Conservation (phyloP, 2,329 filamentous ascomycete genomes). For the Neonectria sp. region DNA sequence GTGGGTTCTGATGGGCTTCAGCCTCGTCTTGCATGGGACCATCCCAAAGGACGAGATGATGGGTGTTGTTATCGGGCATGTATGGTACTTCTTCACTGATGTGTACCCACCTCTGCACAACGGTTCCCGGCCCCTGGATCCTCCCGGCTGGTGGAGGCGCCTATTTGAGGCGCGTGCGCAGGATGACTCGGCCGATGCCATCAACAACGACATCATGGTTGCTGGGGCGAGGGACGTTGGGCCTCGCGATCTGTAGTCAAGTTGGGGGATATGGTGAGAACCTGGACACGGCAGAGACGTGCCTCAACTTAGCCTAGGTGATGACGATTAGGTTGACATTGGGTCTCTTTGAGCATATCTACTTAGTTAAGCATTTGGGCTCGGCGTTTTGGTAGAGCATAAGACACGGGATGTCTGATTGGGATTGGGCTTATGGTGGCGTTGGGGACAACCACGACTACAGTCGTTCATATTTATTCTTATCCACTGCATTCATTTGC, state of each 20-base stretch:
- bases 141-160: slow-evolving; percentile 90
- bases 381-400: slow-evolving; percentile 36
- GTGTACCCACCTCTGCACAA: slow-evolving; percentile 94
- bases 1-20: slow-evolving; percentile 96
- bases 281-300: background rate
- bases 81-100: slow-evolving; percentile 99
- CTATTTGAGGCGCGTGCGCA: slow-evolving; percentile 78
- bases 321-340: slow-evolving; percentile 30
- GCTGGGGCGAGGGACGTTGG: slow-evolving; percentile 61
- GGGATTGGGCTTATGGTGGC: slow-evolving; percentile 27
- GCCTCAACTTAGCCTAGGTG: background rate
- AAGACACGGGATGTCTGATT: slow-evolving; percentile 17
- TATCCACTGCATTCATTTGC: background rate
- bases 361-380: slow-evolving; percentile 12
- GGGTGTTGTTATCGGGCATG: slow-evolving; percentile 93
- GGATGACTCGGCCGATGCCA: slow-evolving; percentile 65
- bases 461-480: background rate
- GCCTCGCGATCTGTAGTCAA: slow-evolving; percentile 40
- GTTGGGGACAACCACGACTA: slow-evolving; percentile 20
- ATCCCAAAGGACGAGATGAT: slow-evolving; percentile 97
- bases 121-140: slow-evolving; percentile 88
- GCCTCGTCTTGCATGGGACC: slow-evolving; percentile 88
- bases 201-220: slow-evolving; percentile 75
- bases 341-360: slow-evolving; percentile 1
- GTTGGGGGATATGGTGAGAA: background rate